These are phyloP conservation scores for Backusella tuberculispora DNA, from an alignment of 192 early-diverging fungal genomes.

Conservation along the genomic window DNA sequence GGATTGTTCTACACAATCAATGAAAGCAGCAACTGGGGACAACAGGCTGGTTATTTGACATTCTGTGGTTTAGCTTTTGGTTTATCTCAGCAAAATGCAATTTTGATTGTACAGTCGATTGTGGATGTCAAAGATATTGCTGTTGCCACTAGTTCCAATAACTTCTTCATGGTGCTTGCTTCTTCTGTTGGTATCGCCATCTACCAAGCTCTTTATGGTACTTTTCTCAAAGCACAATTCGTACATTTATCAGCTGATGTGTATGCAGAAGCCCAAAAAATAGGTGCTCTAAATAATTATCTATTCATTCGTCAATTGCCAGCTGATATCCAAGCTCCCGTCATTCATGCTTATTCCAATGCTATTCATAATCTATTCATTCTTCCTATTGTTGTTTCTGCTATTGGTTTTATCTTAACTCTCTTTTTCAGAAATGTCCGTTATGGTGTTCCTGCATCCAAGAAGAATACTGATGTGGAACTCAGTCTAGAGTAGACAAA, in stretches of 20 bases:
- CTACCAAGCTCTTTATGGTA: constrained; percentile 22
- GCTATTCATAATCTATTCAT: constrained; percentile 34
- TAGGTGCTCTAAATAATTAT: constrained; percentile 21
- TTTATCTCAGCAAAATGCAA: constrained; percentile 55
- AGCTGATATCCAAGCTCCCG: constrained; percentile 1
- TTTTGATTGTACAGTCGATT: constrained; percentile 50
- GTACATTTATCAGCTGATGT: not conserved
- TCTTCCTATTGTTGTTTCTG: constrained; percentile 28
- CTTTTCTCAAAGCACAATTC: constrained; percentile 10
- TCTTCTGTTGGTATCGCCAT: constrained; percentile 36
- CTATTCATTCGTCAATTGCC: constrained; percentile 20
- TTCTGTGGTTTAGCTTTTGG: constrained; percentile 49
- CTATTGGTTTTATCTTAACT: constrained; percentile 23
- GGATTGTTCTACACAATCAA: constrained; percentile 63
- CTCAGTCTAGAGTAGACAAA: too few species aligned
- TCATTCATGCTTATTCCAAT: constrained; percentile 26
- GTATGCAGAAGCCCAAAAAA: constrained; percentile 16
- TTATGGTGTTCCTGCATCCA: constrained; percentile 10
- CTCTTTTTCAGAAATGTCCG: constrained; percentile 30
- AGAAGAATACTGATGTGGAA: not conserved
- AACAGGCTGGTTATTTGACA: constrained; percentile 60
- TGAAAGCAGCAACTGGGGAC: constrained; percentile 48
- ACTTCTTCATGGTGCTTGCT: constrained; percentile 30
- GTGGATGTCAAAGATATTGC: constrained; percentile 51
- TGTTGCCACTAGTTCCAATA: constrained; percentile 47